Percentiles rank a stretch among this genome's conserved stretches.
Conservation (phyloP, 345 rosid species). For the Erysimum cheiranthoides region DNA sequence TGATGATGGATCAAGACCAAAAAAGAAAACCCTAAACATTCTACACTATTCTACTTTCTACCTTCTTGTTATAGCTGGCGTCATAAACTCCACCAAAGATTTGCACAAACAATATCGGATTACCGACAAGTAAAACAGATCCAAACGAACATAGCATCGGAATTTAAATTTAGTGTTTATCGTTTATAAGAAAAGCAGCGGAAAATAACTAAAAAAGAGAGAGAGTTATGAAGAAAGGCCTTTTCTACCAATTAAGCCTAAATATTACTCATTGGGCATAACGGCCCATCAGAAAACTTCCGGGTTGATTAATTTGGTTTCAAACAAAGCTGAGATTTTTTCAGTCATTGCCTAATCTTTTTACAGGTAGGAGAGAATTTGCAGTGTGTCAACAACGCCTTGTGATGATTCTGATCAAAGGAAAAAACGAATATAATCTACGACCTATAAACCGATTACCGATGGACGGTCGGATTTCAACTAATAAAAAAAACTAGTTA, state of each 20-base stretch:
- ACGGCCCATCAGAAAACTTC: background rate
- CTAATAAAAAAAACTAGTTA: background rate
- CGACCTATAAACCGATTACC: background rate
- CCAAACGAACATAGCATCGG: background rate
- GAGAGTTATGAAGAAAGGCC: background rate
- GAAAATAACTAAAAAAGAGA: no score
- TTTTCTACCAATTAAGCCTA: background rate
- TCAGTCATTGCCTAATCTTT: constrained; percentile 9
- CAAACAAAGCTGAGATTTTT: background rate
- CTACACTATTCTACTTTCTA: background rate
- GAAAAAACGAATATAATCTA: background rate
- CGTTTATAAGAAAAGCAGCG: no score
- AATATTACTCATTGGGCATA: background rate
- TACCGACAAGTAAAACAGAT: no score
- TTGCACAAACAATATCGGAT: no score
- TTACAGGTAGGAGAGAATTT: constrained; percentile 1
- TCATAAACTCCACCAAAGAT: no score
- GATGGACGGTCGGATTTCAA: constrained; percentile 14
- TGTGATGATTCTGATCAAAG: background rate
- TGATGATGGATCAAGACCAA: background rate
- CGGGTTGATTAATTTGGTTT: background rate
- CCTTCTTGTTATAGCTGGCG: no score
- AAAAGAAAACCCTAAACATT: background rate
- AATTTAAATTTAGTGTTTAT: background rate
- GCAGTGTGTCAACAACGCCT: constrained; percentile 4